These are phyloP conservation scores for Yamadazyma conglobata DNA, from an alignment of 1,139 yeast genomes.

Conservation along the genomic window DNA sequence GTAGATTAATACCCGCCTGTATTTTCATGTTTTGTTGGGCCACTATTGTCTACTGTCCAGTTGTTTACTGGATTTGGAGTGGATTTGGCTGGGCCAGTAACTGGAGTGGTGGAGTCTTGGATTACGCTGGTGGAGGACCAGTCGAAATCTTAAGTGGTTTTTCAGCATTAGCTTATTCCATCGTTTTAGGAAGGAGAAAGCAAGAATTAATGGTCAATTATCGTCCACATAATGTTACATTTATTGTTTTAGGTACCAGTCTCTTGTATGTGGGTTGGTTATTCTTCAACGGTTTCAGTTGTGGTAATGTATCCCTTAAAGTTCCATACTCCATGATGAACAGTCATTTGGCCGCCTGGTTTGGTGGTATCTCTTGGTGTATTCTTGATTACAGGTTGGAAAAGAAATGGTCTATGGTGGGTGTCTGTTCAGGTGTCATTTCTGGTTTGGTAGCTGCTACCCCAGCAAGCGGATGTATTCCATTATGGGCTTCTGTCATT, in stretches of 20 bases:
- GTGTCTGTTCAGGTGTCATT: conserved; percentile 90
- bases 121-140: conserved; percentile 98
- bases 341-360: conserved; percentile 83
- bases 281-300: conserved; percentile 83
- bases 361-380: conserved; percentile 94
- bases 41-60: conserved; percentile 87
- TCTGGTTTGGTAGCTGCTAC: conserved; percentile 97
- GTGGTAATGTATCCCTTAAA: conserved; percentile 60
- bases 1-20: conserved; percentile 81
- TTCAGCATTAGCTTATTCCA: conserved; percentile 82
- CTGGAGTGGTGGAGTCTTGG: conserved; percentile 82
- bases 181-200: conserved; percentile 78
- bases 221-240: conserved; percentile 91
- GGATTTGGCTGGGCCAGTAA: conserved; percentile 80
- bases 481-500: conserved; percentile 86
- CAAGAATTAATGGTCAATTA: conserved; percentile 83
- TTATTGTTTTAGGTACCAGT: conserved; percentile 76
- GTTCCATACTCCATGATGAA: conserved; percentile 87
- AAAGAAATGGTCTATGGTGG: conserved; percentile 91
- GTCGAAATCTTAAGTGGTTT: conserved; percentile 92
- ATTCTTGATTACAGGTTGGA: conserved; percentile 83
- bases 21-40: conserved; percentile 85
- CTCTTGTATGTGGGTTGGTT: conserved; percentile 75
- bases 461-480: conserved; percentile 87
- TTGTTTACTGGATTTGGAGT: conserved; percentile 95